Base-by-base conservation (phyloP, 2,329 filamentous ascomycete genomes). In the Paecilomyces sp. region DNA sequence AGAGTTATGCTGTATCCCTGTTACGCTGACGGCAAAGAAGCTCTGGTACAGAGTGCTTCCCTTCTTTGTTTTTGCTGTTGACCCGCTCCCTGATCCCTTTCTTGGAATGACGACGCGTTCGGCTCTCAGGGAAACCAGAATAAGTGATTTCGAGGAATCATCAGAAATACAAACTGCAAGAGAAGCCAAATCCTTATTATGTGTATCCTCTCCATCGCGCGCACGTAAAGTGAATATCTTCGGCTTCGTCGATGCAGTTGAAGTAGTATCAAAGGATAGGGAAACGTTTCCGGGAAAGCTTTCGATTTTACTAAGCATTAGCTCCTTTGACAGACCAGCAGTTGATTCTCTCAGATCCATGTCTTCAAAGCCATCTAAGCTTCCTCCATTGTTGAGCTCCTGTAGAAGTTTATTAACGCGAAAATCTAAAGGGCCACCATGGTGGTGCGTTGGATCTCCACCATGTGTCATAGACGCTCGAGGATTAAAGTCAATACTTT, bases 321-420 rank as follows among this genome's bases (percentile, higher is more conserved):
- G 81, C 70, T 92, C 89, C 60, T 88, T 86, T 15, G 85, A 82
- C 8, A 92, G 76, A 0, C 88, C 87, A 60, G 90, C 88, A 61
- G 88, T 84, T n/a, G 86, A 83, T 68, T 90, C 88, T 58, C 89
- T 86, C 24, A 91, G 78, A 1, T 85, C 88, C 84, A 90, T 89
- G 61, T 81, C 88, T 66, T 88, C 83, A 58, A 91, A 86, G 0
- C 86, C 87, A 64, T 90, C 87, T 61, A 86, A 84, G 59, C 88
- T 81, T 11, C 81, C 82, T 15, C 84, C 81, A 22, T 81, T 80
- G 52, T 85, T 83, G 15, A 89, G 74, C 61, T 89, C 86, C 63
- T 92, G 88, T 1, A 92, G 76, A 1, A 90, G 77, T 51, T 83
- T 82, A 67, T 91, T 89, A 54, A 90, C 81, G 0, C 87, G 88